Evolutionary conservation across 352 stramenopile species (phyloP).

Genomic region (Globisporangium nunn): DNA sequence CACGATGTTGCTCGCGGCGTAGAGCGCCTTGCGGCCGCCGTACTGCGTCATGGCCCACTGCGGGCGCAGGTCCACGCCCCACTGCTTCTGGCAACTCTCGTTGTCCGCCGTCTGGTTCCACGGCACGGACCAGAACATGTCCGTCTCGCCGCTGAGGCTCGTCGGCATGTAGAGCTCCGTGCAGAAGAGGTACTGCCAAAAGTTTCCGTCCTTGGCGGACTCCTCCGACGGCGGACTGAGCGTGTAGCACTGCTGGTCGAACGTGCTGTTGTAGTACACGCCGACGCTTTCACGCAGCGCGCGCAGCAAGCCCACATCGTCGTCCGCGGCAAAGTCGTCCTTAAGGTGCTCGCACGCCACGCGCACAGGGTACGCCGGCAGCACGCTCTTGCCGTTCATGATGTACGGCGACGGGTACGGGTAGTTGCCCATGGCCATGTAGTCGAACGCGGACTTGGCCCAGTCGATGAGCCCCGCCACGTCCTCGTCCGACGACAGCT

Average conservation of each 20-base stretch:
- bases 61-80: conserved; percentile 56
- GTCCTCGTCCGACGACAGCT: conserved; percentile 36
- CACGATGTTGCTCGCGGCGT: conserved; percentile 88
- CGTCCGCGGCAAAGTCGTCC: conserved; percentile 25
- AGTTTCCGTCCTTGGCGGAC: conserved; percentile 44
- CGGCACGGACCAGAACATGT: conserved; percentile 84
- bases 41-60: conserved; percentile 67
- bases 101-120: conserved; percentile 63
- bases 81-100: conserved; percentile 51
- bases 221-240: conserved; percentile 44
- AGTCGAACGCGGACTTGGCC: conserved; percentile 81
- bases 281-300: conserved; percentile 49
- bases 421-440: conserved; percentile 95
- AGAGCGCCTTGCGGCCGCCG: conserved; percentile 59
- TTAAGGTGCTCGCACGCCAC: conserved; percentile 73
- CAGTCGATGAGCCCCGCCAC: conserved; percentile 52
- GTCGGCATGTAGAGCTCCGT: conserved; percentile 70
- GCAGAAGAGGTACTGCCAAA: conserved; percentile 80
- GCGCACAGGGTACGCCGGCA: conserved; percentile 89
- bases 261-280: conserved; percentile 77
- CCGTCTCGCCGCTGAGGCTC: conserved; percentile 51
- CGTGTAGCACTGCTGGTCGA: conserved; percentile 45
- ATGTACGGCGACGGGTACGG: conserved; percentile 95
- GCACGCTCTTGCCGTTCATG: conserved; percentile 71
- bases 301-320: conserved; percentile 32